Conservation (phyloP, 176 grass and related monocot species). For the Otatea glauca region DNA sequence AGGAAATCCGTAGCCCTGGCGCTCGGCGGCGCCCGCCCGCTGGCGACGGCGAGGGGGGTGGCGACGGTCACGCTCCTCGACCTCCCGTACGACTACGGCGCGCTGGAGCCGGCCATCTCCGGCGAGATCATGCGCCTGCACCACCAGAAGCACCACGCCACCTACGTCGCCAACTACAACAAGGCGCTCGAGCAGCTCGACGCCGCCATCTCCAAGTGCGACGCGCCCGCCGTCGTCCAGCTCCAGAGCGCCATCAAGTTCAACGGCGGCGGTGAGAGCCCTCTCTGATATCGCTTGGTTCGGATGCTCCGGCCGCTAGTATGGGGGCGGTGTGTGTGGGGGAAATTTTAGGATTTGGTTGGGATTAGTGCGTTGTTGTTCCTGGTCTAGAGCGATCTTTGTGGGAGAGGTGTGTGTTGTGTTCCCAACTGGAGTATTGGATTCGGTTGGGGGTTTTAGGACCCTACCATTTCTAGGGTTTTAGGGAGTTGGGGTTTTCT, state of each 20-base stretch:
- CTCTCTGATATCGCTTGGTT: not conserved
- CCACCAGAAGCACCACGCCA: conserved; percentile 98
- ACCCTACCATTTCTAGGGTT: conserved; percentile 1
- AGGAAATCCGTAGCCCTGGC: conserved; percentile 55
- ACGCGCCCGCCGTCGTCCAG: conserved; percentile 59
- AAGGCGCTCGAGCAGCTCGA: conserved; percentile 97
- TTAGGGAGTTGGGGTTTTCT: not conserved
- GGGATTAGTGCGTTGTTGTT: not conserved
- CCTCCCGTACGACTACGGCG: conserved; percentile 90
- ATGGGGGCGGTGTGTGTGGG: not conserved
- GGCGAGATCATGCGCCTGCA: conserved; percentile 95
- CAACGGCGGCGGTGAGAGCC: conserved; percentile 82
- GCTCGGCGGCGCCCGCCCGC: conserved; percentile 29
- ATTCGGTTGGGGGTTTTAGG: not conserved
- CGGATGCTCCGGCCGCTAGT: not conserved
- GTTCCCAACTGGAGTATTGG: not conserved
- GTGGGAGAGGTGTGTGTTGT: not conserved
- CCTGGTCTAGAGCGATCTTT: conserved; percentile 10
- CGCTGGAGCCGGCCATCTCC: conserved; percentile 86
- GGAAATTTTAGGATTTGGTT: not conserved
- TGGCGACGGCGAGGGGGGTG: conserved; percentile 46
- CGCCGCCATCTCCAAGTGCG: conserved; percentile 70
- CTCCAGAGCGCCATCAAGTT: conserved; percentile 98
- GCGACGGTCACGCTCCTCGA: conserved; percentile 69
- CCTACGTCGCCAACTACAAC: conserved; percentile 98